Percentiles rank a stretch among this genome's conserved stretches.
phyloP scores from a whole-genome alignment of 2,329 filamentous ascomycete genomes.

The Paracoccidioides brasiliensis region DNA sequence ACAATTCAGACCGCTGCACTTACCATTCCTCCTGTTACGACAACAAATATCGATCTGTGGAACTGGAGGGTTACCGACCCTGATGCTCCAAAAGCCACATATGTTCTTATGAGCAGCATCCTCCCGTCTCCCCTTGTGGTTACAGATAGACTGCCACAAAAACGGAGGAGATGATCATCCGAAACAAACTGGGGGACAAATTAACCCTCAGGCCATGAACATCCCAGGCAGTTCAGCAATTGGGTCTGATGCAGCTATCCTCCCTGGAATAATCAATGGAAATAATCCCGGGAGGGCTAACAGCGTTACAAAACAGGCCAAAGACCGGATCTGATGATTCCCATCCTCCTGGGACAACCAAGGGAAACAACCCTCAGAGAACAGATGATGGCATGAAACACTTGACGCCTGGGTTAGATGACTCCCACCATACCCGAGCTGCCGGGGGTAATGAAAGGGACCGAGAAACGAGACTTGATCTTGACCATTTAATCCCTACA shows the following conservation, averaged over 20 bases:
- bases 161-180: neutral
- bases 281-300: neutral
- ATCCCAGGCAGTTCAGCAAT: neutral
- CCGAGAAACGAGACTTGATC: neutral
- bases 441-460: neutral
- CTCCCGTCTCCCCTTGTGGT: slow-evolving; percentile 8
- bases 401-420: neutral
- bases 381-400: neutral
- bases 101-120: slow-evolving; percentile 6
- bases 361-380: neutral
- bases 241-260: neutral
- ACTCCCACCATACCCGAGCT: neutral
- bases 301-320: neutral
- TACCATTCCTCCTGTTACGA: slow-evolving; percentile 8
- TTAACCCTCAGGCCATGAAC: neutral
- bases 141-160: slow-evolving; percentile 5
- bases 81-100: neutral
- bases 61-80: slow-evolving; percentile 2
- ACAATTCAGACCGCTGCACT: slow-evolving; percentile 7
- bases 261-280: neutral
- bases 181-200: neutral
- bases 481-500: neutral
- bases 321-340: neutral
- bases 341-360: neutral
- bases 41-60: slow-evolving; percentile 7